Evolutionary conservation across 2,329 filamentous ascomycete genomes (phyloP).

Genomic region (Canariomyces notabilis): DNA sequence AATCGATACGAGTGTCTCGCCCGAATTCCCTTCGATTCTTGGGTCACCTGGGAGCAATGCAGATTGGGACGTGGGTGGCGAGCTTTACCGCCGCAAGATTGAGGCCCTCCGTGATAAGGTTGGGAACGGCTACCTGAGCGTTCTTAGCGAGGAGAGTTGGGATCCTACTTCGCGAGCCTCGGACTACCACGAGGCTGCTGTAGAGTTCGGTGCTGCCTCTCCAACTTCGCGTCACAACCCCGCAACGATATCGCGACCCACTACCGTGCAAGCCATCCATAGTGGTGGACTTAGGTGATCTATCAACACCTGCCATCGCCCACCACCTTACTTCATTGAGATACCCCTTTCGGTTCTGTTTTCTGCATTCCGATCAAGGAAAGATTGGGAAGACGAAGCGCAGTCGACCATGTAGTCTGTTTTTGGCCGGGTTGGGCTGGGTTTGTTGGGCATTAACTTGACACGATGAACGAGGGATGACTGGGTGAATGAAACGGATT

Average conservation of each 20-base stretch:
- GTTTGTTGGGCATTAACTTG: not conserved
- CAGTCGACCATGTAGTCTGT: slow-evolving; percentile 13
- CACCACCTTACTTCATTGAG: not conserved
- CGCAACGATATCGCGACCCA: slow-evolving; percentile 32
- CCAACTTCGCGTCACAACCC: slow-evolving; percentile 34
- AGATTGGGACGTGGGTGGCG: slow-evolving; percentile 64
- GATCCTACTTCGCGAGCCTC: slow-evolving; percentile 38
- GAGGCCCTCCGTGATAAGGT: slow-evolving; percentile 81
- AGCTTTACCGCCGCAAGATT: slow-evolving; percentile 82
- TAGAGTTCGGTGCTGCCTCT: slow-evolving; percentile 35
- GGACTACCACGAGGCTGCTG: slow-evolving; percentile 35
- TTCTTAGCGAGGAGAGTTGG: slow-evolving; percentile 73
- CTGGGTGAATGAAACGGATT: not conserved
- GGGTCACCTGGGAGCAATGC: slow-evolving; percentile 33
- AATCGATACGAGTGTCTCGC: slow-evolving; percentile 34
- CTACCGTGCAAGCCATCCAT: slow-evolving; percentile 45
- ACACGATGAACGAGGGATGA: not conserved
- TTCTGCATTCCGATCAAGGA: not conserved
- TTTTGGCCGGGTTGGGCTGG: slow-evolving; percentile 1
- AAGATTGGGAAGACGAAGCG: not conserved
- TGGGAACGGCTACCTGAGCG: slow-evolving; percentile 81
- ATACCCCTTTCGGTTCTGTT: slow-evolving; percentile 11
- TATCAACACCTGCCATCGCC: not conserved
- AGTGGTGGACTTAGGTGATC: no score
- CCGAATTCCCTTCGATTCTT: slow-evolving; percentile 32